Evolutionary conservation across 768 basidiomycete genomes (phyloP), one percentile per base, ranked within the genome.

Genomic region (Hygrophoropsis aurantiaca): DNA sequence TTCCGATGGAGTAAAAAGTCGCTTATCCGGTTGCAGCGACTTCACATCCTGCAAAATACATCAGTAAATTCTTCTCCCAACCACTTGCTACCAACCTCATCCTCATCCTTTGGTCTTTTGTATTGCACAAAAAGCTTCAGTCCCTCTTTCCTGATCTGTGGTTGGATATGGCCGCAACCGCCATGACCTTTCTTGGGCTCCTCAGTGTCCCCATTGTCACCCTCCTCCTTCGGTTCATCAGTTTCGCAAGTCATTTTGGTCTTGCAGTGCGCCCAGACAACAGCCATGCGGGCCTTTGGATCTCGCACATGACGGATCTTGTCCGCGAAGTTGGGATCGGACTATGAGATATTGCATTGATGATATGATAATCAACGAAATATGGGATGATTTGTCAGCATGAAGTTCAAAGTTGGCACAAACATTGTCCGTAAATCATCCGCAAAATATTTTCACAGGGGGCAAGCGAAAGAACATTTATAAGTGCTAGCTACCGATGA

Each of bases 121-220:
- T 94, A 94, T 52, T 95, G 90, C 19, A 93, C 81, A 59, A 94
- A 94, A 21, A 98, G 75, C 70, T 97, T 97, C 50, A 98, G 67
- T 10, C 92, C 97, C 65, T 99, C 97, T 72, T 94, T 97, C 52
- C 97, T 73, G 58, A 97, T 80, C 42, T 78, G 73, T 0, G 97
- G 97, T 65, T 99, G 97, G 21, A 77, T 67, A 59, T 94, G 91
- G 36, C 97, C 97, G 67, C 97, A 98, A 13, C 97, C 97, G n/a
- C 93, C 94, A 51, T 98, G 97, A 2, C 92, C 91, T 60, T 84
- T 88, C 73, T 90, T 91, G 39, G 80, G 75, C 53, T 90, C 91
- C 32, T 69, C 73, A 11, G 80, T 84, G 30, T 71, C 69, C 26
- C 74, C 78, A 15, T 81, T 85, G 24, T 80, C 87, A 47, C 80